A percentile compares a stretch with the other conserved stretches of the same genome.
Conservation (phyloP, 2,329 filamentous ascomycete genomes). For the Exserohilum turcica region DNA sequence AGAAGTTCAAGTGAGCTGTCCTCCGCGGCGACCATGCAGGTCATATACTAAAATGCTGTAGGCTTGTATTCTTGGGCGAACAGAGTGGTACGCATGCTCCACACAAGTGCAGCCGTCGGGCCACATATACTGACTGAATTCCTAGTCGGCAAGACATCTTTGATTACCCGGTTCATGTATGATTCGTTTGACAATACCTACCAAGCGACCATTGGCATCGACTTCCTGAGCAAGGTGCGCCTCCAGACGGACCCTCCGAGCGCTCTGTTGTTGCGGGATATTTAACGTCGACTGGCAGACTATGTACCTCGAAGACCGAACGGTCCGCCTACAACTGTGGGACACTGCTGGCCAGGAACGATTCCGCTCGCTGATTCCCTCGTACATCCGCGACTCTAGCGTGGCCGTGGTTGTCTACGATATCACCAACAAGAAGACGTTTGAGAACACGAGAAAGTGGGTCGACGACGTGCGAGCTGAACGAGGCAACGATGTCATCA, state of each 20-base stretch:
- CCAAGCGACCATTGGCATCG: constrained; percentile 98
- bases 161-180: constrained; percentile 99
- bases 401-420: constrained; percentile 99
- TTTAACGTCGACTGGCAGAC: constrained; percentile 62
- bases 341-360: constrained; percentile 97
- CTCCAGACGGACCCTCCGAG: background rate
- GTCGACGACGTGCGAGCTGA: constrained; percentile 97
- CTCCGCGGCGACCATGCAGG: constrained; percentile 13
- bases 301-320: constrained; percentile 99
- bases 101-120: background rate
- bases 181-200: constrained; percentile 99
- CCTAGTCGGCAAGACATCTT: constrained; percentile 93
- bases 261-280: background rate
- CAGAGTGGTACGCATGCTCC: constrained; percentile 79
- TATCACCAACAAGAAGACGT: constrained; percentile 95
- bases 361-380: constrained; percentile 95
- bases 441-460: constrained; percentile 99
- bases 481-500: constrained; percentile 97
- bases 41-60: constrained; percentile 50
- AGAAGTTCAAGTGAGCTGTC: constrained; percentile 91
- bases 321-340: constrained; percentile 96
- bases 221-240: constrained; percentile 93
- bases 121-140: constrained; percentile 21
- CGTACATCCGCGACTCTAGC: constrained; percentile 96
- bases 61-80: constrained; percentile 95